Evolutionary conservation across 257 asterid species (phyloP), one percentile per base, ranked within the genome.

Genomic region (Echites panduratus): DNA sequence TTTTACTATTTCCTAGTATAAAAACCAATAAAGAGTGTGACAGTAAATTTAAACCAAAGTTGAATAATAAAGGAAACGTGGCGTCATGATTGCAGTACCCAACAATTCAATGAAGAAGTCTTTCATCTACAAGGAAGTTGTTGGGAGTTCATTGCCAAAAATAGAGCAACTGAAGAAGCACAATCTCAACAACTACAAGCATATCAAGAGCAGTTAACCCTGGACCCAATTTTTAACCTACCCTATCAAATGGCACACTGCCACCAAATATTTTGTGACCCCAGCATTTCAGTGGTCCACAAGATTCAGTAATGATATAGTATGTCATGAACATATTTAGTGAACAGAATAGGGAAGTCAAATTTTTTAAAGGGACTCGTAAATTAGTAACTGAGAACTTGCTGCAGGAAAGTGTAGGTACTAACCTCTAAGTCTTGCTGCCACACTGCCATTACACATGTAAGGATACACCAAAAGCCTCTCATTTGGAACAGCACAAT

Each of bases 381-480:
- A n/a, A n/a, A n/a, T n/a, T n/a, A n/a, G 24, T 47, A 22, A 75
- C 32, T 22, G 40, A 17, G 63, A 73, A 48, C 12, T 45, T n/a
- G 54, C 26, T 2, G 65, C 48, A 62, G 62, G 32, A 11, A 70
- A 32, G 29, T 2, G 38, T 53, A 66, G 35, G 57, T 24, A 71
- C 64, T 17, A 63, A 89, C 98, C 97, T 94, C 90, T 81, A 65
- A 94, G 97, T 52, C 97, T 84, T 0, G 95, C 82, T 0, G 99
- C 97, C 29, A 90, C 93, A 45, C 99, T 95, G 57, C 99, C 99
- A 75, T 95, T 95, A 26, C 91, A 83, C 99, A 95, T 95, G 76
- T 83, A 92, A 29, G 99, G 99, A 80, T 95, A 95, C 4, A 95
- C 96, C n/a, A 95, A 86, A 64, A 95, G 96, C 38, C 95, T 85